These are phyloP conservation scores for Hsuehochloa calcarea DNA, from an alignment of 176 grass and related monocot species.

Conservation along the genomic window DNA sequence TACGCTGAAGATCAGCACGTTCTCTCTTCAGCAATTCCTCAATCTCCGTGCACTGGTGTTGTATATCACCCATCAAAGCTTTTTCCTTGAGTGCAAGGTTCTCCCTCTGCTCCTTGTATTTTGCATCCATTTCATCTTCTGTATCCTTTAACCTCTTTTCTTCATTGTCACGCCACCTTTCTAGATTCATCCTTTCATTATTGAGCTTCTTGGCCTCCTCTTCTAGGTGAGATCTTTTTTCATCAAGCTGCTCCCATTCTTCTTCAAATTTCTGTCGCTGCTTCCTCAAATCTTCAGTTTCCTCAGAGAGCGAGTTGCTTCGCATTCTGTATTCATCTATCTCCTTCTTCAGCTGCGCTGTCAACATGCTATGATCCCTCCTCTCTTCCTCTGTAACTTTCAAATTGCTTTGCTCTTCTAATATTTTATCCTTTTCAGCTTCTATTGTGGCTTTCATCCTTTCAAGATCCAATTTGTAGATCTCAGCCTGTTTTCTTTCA, in stretches of 20 bases:
- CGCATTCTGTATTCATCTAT: conserved; percentile 85
- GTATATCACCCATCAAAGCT: conserved; percentile 54
- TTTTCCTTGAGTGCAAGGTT: conserved; percentile 61
- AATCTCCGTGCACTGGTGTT: conserved; percentile 49
- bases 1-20: conserved; percentile 55
- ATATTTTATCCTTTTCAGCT: conserved; percentile 60
- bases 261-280: conserved; percentile 85
- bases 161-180: conserved; percentile 64
- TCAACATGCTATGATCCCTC: conserved; percentile 56
- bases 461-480: conserved; percentile 57
- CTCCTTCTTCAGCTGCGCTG: conserved; percentile 74
- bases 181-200: conserved; percentile 69
- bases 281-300: conserved; percentile 79
- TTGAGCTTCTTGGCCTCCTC: conserved; percentile 56
- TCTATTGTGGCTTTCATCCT: conserved; percentile 54
- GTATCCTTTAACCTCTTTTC: conserved; percentile 62
- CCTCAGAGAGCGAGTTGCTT: conserved; percentile 60
- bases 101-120: conserved; percentile 45
- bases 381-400: conserved; percentile 74
- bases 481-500: conserved; percentile 46
- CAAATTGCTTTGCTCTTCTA: conserved; percentile 68
- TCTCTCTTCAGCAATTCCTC: conserved; percentile 70
- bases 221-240: conserved; percentile 61
- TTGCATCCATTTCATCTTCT: conserved; percentile 49
- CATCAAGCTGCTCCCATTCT: conserved; percentile 92